These are phyloP conservation scores for Cytospora piceicola DNA, from an alignment of 2,329 filamentous ascomycete genomes.

Conservation along the genomic window DNA sequence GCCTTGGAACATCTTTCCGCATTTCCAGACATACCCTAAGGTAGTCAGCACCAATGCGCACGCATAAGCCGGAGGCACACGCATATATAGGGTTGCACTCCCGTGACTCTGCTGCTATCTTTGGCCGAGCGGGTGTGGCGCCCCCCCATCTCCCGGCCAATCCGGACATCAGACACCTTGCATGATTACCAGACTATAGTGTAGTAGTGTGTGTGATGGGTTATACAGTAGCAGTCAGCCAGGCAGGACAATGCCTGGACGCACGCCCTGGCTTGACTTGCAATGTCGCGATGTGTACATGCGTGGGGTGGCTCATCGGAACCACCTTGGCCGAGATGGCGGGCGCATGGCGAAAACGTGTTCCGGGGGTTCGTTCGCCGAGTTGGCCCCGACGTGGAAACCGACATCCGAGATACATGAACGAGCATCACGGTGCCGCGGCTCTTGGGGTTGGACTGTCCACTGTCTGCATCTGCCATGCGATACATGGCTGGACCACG, in stretches of 20 bases:
- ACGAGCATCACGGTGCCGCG: neutral
- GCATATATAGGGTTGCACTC: constrained; percentile 1
- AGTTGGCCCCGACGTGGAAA: no score
- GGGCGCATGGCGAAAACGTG: neutral
- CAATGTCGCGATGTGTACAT: neutral
- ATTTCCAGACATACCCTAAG: constrained; percentile 1
- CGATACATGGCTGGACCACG: neutral
- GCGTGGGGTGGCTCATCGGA: neutral
- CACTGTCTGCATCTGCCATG: neutral
- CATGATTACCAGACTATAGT: neutral
- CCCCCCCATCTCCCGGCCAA: constrained; percentile 12
- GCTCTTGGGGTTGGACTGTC: neutral
- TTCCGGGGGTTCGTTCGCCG: no score
- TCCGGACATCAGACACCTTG: constrained; percentile 1
- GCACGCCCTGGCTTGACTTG: neutral
- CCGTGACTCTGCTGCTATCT: constrained; percentile 3
- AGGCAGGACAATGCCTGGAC: neutral
- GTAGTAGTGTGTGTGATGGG: constrained; percentile 2
- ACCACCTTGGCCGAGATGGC: neutral
- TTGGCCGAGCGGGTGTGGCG: constrained; percentile 14
- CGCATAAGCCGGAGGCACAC: constrained; percentile 1
- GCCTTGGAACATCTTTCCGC: constrained; percentile 5
- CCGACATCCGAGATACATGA: no score
- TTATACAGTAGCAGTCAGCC: neutral
- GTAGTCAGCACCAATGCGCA: neutral